A percentile compares a stretch with the other conserved stretches of the same genome.
These are phyloP conservation scores for Melanogaster broomeanus DNA, from an alignment of 768 basidiomycete species.

Conservation along the genomic window DNA sequence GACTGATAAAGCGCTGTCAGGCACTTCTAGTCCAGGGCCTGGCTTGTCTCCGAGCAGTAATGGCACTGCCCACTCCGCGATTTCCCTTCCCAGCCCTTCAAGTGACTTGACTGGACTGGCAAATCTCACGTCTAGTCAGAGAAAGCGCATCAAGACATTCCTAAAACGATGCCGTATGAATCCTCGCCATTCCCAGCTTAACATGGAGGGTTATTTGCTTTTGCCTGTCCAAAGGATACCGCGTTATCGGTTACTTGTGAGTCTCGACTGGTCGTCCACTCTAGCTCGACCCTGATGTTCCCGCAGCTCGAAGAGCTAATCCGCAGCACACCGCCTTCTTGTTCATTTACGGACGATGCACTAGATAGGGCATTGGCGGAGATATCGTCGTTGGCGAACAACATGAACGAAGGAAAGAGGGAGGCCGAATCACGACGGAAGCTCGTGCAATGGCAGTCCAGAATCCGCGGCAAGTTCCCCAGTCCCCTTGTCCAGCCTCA, in stretches of 20 bases:
- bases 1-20: conserved; percentile 49
- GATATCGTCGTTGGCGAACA: conserved; percentile 85
- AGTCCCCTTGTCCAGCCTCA: conserved; percentile 99
- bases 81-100: conserved; percentile 44
- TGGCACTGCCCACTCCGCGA: conserved; percentile 54
- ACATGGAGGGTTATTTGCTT: conserved; percentile 90
- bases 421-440: conserved; percentile 91
- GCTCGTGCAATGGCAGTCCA: conserved; percentile 86
- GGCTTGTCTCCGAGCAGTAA: conserved; percentile 56
- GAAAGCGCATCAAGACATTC: conserved; percentile 86
- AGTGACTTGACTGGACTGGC: conserved; percentile 49
- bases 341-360: conserved; percentile 77
- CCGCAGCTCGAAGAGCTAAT: conserved; percentile 78
- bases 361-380: conserved; percentile 84
- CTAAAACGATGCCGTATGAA: conserved; percentile 88
- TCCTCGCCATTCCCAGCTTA: conserved; percentile 90
- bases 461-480: conserved; percentile 90
- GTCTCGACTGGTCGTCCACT: conserved; percentile 28
- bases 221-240: conserved; percentile 97
- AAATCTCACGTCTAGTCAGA: conserved; percentile 73
- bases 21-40: conserved; percentile 37
- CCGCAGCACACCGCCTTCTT: conserved; percentile 78
- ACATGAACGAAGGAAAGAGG: conserved; percentile 98
- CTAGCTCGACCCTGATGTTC: conserved; percentile 1
- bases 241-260: conserved; percentile 89